Base-by-base conservation (phyloP, 2,329 filamentous ascomycete species). In the Huntiella bhutanensis region DNA sequence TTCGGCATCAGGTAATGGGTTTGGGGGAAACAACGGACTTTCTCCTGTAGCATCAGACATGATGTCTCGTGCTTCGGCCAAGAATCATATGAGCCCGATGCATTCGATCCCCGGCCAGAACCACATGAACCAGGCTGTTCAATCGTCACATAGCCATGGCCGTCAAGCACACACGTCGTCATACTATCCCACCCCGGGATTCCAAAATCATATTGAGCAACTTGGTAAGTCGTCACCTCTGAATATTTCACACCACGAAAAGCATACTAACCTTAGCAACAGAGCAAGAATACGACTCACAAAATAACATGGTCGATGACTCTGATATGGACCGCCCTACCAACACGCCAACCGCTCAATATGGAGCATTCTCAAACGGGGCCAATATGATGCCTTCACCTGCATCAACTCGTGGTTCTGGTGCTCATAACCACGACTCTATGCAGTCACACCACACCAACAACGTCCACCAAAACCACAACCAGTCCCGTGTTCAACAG, bases 231-330 rank as follows among this genome's bases (percentile, higher is more conserved):
- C 71, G 58, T 62, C 71, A 69, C 67, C 56, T 5, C 43, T 28
- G 22, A 28, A 28, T 10, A 28, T 28, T 28, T 28, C 22, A 28
- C 7, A 28, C 8, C 7, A 28, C 3, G 22, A 7, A 28, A 10
- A 28, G 71, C 41, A 69, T 77, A 69, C 71, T 75, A 77, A 70
- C 66, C 71, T 80, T 67, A 82, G 73, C 69, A 60, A 69, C 68
- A 95, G 88, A 96, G 68, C 86, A 93, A 71, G 88, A 96, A 68
- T 96, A 95, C 65, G 87, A 95, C 61, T 81, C 84, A 47, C 82
- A 85, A 64, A 75, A 75, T 60, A 85, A 88, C 56, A 82, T 93
- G 71, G 77, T 92, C 61, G 87, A 95, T 57, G 83, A 92, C 51
- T 67, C 77, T 54, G 79, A 82, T 55, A 73, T 77, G 53, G 79